Evolutionary conservation across 768 basidiomycete genomes (phyloP).

Genomic region (Hericium rajendrae): DNA sequence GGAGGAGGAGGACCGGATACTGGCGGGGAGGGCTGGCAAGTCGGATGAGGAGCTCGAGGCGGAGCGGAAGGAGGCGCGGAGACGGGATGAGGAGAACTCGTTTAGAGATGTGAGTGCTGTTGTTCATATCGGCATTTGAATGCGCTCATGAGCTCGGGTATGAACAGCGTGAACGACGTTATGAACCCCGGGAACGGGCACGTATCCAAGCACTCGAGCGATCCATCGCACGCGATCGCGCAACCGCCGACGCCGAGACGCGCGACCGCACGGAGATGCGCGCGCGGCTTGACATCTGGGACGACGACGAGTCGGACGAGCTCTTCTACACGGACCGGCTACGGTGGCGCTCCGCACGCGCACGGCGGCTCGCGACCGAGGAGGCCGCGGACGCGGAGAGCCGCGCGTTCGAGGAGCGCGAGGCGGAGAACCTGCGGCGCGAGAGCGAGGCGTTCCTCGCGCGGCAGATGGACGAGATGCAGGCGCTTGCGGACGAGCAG

Average conservation of each 20-base stretch:
- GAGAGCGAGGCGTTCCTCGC: conserved; percentile 94
- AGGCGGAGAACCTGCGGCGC: conserved; percentile 75
- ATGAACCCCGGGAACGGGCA: conserved; percentile 80
- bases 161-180: conserved; percentile 80
- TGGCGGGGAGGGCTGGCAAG: conserved; percentile 35
- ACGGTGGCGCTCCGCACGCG: conserved; percentile 78
- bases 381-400: conserved; percentile 80
- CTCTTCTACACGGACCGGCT: conserved; percentile 84
- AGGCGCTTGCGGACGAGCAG: conserved; percentile 82
- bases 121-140: not conserved
- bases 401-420: conserved; percentile 72
- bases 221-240: conserved; percentile 60
- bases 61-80: conserved; percentile 65
- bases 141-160: not conserved
- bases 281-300: conserved; percentile 77
- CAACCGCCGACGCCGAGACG: conserved; percentile 67
- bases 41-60: conserved; percentile 87
- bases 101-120: conserved; percentile 68
- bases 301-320: conserved; percentile 90
- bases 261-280: conserved; percentile 75
- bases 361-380: conserved; percentile 64
- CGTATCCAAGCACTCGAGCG: conserved; percentile 74
- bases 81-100: conserved; percentile 73
- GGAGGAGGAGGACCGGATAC: conserved; percentile 24
- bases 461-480: conserved; percentile 93